Base-by-base conservation (phyloP, 176 grass and related monocot species). In the Eremochloa ophiuroides region DNA sequence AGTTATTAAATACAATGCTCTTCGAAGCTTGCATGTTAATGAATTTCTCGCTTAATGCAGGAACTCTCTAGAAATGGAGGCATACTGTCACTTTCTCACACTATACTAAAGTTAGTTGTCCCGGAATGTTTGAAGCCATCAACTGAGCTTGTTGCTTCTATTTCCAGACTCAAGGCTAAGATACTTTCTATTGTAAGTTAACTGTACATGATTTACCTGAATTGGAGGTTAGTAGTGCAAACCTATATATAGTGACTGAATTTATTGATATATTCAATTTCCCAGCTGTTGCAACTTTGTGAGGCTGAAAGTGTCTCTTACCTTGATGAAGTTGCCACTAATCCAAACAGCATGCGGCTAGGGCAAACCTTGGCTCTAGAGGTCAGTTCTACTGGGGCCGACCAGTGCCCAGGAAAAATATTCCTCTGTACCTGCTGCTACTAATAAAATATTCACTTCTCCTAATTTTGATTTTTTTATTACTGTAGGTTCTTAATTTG, bases 271-370 rank as follows among this genome's bases (percentile, higher is more conserved):
- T 73, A 62, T 76, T 59, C 74, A 29, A 39, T 84, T 26, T 73
- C 48, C 33, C 75, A 98, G 95, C 81, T 98, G 75, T 64, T 98
- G 64, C 95, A 95, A 84, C 84, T 98, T n/a, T 98, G 95, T 93
- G 95, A 98, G 89, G 86, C 92, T 74, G 95, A 98, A 81, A 95
- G 75, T 74, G 84, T 98, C 73, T 98, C 95, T 64, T 98, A 95
- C 88, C 95, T 98, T 42, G 95, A 98, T 93, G 95, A 95, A 85
- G 92, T 98, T 5, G 92, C 95, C 47, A 88, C 90, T 75, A 91
- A 83, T 7, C 82, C 84, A 51, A 93, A 88, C 68, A 93, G 86
- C 81, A 95, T 91, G 90, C 84, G 73, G 75, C 81, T 95, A 48
- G 95, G 88, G 73, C 91, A 97, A 79, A 90, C 88, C 66, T 91